These are phyloP conservation scores for Entomortierella lignicola DNA, from an alignment of 192 early-diverging fungal species.

Conservation along the genomic window DNA sequence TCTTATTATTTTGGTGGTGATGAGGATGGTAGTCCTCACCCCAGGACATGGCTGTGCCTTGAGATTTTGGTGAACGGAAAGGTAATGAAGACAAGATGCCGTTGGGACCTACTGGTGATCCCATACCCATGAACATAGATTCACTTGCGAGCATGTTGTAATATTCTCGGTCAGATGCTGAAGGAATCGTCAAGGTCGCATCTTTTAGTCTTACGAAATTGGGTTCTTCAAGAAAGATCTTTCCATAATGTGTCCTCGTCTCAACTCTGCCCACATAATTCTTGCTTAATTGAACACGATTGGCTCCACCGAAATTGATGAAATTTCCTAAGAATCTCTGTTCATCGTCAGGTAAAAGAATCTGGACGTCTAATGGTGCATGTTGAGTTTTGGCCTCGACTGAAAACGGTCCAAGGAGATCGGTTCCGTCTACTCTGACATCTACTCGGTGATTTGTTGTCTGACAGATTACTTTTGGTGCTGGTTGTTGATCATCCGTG, in stretches of 20 bases:
- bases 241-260: conserved; percentile 48
- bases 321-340: conserved; percentile 42
- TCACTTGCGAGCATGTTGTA: not conserved
- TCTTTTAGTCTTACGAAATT: conserved; percentile 33
- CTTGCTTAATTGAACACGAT: conserved; percentile 19
- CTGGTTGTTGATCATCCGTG: conserved; percentile 40
- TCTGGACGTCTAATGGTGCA: conserved; percentile 26
- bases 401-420: conserved; percentile 46
- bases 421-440: conserved; percentile 34
- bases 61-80: too few relatives aligned
- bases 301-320: conserved; percentile 44
- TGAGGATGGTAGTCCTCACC: conserved; percentile 20
- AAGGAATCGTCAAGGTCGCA: conserved; percentile 31
- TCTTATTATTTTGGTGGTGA: not conserved
- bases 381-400: conserved; percentile 51
- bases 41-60: conserved; percentile 35
- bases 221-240: conserved; percentile 36
- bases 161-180: conserved; percentile 14
- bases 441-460: conserved; percentile 14
- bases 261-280: conserved; percentile 38
- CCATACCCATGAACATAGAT: not conserved
- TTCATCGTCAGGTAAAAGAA: conserved; percentile 11
- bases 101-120: too few relatives aligned
- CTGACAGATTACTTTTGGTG: conserved; percentile 33
- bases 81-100: too few relatives aligned